Base-by-base conservation (phyloP, 345 rosid species). In the Arabidopsis suecica region DNA sequence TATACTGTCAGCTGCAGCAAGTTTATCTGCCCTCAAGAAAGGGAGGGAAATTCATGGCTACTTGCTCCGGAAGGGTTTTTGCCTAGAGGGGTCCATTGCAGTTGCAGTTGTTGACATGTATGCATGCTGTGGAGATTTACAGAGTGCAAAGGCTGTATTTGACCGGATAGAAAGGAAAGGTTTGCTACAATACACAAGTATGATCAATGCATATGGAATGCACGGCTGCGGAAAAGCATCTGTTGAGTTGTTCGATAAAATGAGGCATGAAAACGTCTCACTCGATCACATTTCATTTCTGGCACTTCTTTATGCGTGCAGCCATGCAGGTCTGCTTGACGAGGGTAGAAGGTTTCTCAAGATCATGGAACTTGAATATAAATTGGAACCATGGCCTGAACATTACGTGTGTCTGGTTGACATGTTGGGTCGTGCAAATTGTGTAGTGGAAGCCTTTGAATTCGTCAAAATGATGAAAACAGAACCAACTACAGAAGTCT, bases 371-470 rank as follows among this genome's bases (percentile, higher is more conserved):
- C 44, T 41, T 62, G 76, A 87, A 48, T 87, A 84, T 84, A 73
- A 83, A 23, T 79, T 89, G 82, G 87, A 85, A 80, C 95, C 98
- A 67, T 91, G 97, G 96, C 90, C 91, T 49, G 91, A 91, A 61
- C 96, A 94, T 72, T 87, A 82, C 77, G 89, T 87, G 59, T 88
- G 95, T 75, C 59, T 91, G 78, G 93, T 93, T 66, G 96, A 91
- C 82, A 87, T 91, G 80, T 88, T 93, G 73, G 96, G 94, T 68
- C 93, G 97, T 42, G 86, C 89, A 61, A 91, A 89, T 67, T 37
- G 76, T 66, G 73, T 91, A 53, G 82, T 84, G 66, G 93, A 91
- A 82, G 96, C 97, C 67, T 87, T 78, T 78, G 80, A 85, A 76
- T 85, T 86, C 57, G 93, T 84, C 73, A 78, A 82, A 71, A 78